These are phyloP conservation scores for Fraxinus ornus DNA, from an alignment of 305 asterid genomes.

Conservation along the genomic window DNA sequence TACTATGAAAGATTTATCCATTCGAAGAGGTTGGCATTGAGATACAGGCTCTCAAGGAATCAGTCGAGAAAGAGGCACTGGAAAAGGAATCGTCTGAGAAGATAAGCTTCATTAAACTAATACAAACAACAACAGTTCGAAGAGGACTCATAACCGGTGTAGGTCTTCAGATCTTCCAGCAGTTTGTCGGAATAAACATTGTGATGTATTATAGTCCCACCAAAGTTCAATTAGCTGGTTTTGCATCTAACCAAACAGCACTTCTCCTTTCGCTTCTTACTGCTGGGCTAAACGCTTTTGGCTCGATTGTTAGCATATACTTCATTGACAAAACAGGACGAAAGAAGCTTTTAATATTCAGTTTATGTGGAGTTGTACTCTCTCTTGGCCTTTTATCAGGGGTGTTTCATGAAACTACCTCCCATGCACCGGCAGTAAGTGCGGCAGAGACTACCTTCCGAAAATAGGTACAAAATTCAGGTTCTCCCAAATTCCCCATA, in stretches of 20 bases:
- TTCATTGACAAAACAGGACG: background rate
- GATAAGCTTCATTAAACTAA: background rate
- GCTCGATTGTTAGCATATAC: background rate
- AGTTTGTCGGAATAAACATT: slow-evolving; percentile 50
- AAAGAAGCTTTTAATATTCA: background rate
- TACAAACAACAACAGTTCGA: background rate
- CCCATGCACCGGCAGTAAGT: background rate
- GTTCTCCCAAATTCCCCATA: too few relatives aligned
- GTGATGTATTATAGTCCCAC: slow-evolving; percentile 52
- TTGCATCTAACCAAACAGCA: background rate
- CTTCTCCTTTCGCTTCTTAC: background rate
- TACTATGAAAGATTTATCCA: background rate
- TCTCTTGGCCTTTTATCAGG: background rate
- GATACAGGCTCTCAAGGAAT: background rate
- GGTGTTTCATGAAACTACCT: background rate
- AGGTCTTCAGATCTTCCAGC: background rate
- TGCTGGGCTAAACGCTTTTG: background rate
- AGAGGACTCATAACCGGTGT: background rate
- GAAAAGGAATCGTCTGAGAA: background rate
- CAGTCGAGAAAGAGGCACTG: background rate
- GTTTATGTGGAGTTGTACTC: background rate
- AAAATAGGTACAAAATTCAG: slow-evolving; percentile 23
- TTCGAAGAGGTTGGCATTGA: background rate
- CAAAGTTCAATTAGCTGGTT: slow-evolving; percentile 21
- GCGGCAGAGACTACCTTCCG: background rate